These are phyloP conservation scores for Nannizzia gypsea DNA, from an alignment of 2,329 filamentous ascomycete species.

Conservation along the genomic window DNA sequence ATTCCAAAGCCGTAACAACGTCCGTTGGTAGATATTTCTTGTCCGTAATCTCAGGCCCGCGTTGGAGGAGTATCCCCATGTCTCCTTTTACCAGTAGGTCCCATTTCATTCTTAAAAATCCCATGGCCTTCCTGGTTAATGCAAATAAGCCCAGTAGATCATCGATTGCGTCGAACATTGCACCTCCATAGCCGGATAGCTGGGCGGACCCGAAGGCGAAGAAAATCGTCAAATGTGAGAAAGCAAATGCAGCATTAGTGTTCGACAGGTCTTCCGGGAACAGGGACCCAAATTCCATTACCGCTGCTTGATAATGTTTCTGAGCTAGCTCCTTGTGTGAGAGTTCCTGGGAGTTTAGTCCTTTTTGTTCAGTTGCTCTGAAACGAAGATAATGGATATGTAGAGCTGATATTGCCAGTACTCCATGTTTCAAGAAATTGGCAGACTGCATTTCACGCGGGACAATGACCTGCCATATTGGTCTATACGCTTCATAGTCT, in stretches of 20 bases:
- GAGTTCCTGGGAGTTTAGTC: not conserved
- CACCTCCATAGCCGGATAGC: not conserved
- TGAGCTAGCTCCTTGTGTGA: slow-evolving; percentile 9
- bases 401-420: slow-evolving; percentile 18
- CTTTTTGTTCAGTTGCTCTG: not conserved
- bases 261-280: slow-evolving; percentile 7
- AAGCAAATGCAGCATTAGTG: slow-evolving; percentile 13
- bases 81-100: slow-evolving; percentile 8
- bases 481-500: slow-evolving; percentile 12
- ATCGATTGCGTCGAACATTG: slow-evolving; percentile 9
- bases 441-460: slow-evolving; percentile 12
- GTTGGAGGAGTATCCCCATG: slow-evolving; percentile 12
- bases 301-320: slow-evolving; percentile 11
- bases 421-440: slow-evolving; percentile 19
- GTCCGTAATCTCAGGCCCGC: slow-evolving; percentile 12
- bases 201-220: slow-evolving; percentile 14
- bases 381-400: slow-evolving; percentile 14
- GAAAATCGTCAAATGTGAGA: slow-evolving; percentile 12
- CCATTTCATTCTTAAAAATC: slow-evolving; percentile 7
- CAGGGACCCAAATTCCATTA: slow-evolving; percentile 7
- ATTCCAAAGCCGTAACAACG: slow-evolving; percentile 8
- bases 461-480: slow-evolving; percentile 13
- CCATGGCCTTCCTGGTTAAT: slow-evolving; percentile 11
- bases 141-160: slow-evolving; percentile 12
- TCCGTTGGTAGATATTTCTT: slow-evolving; percentile 11